phyloP scores from a whole-genome alignment of 148 eudicot species.

The Euryodendron excelsum region DNA sequence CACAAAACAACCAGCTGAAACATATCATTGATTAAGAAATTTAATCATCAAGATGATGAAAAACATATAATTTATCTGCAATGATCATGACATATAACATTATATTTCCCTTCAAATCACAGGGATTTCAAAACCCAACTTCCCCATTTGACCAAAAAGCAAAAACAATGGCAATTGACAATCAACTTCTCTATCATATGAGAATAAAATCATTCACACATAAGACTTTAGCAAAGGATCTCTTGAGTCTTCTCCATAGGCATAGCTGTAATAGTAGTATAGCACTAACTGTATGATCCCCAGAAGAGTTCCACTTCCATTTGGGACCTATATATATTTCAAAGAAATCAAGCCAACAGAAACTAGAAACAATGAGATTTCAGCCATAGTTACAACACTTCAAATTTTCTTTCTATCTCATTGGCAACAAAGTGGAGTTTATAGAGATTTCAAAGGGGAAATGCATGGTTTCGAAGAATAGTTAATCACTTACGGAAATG shows the following conservation, averaged over 20 bases:
- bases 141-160: neutral
- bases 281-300: conserved; percentile 40
- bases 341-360: conserved; percentile 6
- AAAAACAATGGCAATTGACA: conserved; percentile 14
- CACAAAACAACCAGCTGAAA: too few species aligned
- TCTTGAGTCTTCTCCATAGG: conserved; percentile 19
- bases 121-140: neutral
- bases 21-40: neutral
- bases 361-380: neutral
- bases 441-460: neutral
- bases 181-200: neutral
- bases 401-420: neutral
- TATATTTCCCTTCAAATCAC: neutral
- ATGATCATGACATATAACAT: neutral
- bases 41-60: neutral
- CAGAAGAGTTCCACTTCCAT: conserved; percentile 45
- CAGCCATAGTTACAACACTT: neutral
- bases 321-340: conserved; percentile 41
- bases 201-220: neutral
- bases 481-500: conserved; percentile 33
- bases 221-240: conserved; percentile 36
- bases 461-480: neutral
- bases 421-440: neutral
- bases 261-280: conserved; percentile 35
- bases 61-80: neutral